These are phyloP conservation scores for Casuarina glauca DNA, from an alignment of 306 rosid species.

Conservation along the genomic window DNA sequence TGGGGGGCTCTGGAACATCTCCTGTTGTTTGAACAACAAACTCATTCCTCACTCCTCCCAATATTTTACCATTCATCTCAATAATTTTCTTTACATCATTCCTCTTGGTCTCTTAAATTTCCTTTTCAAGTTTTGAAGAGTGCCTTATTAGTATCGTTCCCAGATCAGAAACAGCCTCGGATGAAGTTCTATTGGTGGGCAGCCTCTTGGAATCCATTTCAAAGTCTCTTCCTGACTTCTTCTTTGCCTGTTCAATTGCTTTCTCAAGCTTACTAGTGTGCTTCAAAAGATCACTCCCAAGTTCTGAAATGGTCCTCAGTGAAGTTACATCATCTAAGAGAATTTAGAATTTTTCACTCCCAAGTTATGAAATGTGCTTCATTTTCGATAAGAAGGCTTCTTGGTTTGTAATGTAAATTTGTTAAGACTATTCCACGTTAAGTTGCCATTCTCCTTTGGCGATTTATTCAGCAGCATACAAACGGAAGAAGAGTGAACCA, in stretches of 20 bases:
- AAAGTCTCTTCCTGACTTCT: constrained; percentile 20
- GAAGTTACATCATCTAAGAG: constrained; percentile 4
- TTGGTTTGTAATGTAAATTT: constrained; percentile 66
- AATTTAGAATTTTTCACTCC: too few relatives aligned
- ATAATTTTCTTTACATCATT: neutral
- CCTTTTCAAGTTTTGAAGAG: constrained; percentile 42
- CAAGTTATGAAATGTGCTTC: too few relatives aligned
- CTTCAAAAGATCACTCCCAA: constrained; percentile 56
- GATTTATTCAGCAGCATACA: constrained; percentile 55
- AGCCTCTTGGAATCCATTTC: constrained; percentile 13
- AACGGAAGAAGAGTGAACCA: neutral
- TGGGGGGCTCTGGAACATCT: constrained; percentile 52
- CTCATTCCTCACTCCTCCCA: constrained; percentile 25
- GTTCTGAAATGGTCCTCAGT: constrained; percentile 40
- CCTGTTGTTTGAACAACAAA: constrained; percentile 31
- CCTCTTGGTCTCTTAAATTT: constrained; percentile 37
- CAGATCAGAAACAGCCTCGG: constrained; percentile 28
- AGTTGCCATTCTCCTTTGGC: constrained; percentile 51
- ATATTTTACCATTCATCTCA: constrained; percentile 26
- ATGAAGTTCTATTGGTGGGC: constrained; percentile 8
- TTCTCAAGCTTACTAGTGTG: constrained; percentile 47
- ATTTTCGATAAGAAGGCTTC: constrained; percentile 76
- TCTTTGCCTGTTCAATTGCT: constrained; percentile 46
- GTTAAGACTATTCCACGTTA: constrained; percentile 53
- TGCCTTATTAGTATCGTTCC: constrained; percentile 29